phyloP scores from a whole-genome alignment of 441 rosid genomes.

The Theobroma grandiflorum region DNA sequence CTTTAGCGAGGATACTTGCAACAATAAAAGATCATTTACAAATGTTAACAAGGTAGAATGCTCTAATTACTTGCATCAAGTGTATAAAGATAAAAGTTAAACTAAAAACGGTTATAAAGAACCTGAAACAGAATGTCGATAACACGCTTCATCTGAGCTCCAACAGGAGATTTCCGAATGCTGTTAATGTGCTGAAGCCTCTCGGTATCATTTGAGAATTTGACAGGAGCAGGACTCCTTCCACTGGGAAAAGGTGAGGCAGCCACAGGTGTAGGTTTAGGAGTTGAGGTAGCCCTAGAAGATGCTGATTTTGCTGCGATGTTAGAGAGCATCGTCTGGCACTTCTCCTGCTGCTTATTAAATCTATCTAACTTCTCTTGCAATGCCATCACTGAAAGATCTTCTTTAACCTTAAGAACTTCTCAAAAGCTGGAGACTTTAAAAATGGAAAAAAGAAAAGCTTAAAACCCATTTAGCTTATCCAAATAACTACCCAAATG shows the following conservation, averaged over 20 bases:
- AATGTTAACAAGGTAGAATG: neutral
- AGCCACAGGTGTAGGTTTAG: slow-evolving; percentile 34
- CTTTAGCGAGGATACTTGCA: neutral
- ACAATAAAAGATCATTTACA: slow-evolving; percentile 9
- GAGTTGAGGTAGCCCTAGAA: slow-evolving; percentile 40
- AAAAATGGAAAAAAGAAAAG: neutral
- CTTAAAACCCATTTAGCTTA: neutral
- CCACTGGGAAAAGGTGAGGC: slow-evolving; percentile 44
- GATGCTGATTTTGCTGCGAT: slow-evolving; percentile 57
- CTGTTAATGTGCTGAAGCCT: slow-evolving; percentile 73
- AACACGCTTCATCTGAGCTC: slow-evolving; percentile 93
- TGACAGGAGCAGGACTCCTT: slow-evolving; percentile 57
- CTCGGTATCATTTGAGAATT: slow-evolving; percentile 84
- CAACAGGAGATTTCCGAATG: slow-evolving; percentile 79
- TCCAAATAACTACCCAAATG: neutral
- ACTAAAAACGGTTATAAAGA: neutral
- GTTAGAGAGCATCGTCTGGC: slow-evolving; percentile 67
- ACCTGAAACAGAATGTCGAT: slow-evolving; percentile 76
- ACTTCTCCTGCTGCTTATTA: slow-evolving; percentile 79
- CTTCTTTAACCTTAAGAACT: neutral
- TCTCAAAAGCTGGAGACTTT: neutral
- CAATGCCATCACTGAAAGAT: slow-evolving; percentile 54
- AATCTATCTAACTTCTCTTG: slow-evolving; percentile 64
- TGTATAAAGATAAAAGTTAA: neutral
- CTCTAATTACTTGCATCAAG: slow-evolving; percentile 11